Base-by-base conservation (phyloP, 1,139 yeast species). In the Cylindricascospora bacillispora region DNA sequence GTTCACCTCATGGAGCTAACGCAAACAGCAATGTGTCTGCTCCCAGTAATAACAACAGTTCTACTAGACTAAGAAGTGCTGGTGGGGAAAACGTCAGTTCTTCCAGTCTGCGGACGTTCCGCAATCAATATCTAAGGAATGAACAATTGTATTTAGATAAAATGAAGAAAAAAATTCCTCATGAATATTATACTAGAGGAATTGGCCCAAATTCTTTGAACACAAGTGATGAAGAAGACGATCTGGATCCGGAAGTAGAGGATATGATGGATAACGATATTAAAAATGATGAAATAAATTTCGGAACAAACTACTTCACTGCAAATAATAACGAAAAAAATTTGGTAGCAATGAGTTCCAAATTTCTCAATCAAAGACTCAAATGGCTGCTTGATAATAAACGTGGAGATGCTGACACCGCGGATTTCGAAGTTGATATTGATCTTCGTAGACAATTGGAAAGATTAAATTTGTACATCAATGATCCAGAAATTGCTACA, bases 141-240 rank as follows among this genome's bases (percentile, higher is more conserved):
- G 93, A 81, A 50, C 65, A 68, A 43, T 71, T 75, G 1, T 81
- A 81, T 48, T 53, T 81, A 33, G 67, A 69, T 35, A 71, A 72
- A 46, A 68, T 81, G 45, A 65, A 70, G 34, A 74, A 75, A 41
- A 79, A 72, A 43, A 57, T 65, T 28, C 68, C 62, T 9, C 83
- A 80, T 48, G 93, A 79, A 41, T 77, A 74, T 46, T 73, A 73
- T 44, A 73, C 79, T 4, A 70, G 71, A 41, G 78, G 77, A 2
- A 70, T 73, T 27, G 51, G 56, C 1, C 49, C 60, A 2, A 35
- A 49, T 5, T 32, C 43, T 2, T 17, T 15, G 14, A 16, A 11
- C 13, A 11, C 17, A 10, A 25, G 28, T 13, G 49, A 40, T 14
- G 45, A 43, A 11, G 41, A 37, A 4, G 35, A 31, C 10, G 53